Evolutionary conservation across 306 rosid species (phyloP).

Genomic region (Boehmeria nivea): DNA sequence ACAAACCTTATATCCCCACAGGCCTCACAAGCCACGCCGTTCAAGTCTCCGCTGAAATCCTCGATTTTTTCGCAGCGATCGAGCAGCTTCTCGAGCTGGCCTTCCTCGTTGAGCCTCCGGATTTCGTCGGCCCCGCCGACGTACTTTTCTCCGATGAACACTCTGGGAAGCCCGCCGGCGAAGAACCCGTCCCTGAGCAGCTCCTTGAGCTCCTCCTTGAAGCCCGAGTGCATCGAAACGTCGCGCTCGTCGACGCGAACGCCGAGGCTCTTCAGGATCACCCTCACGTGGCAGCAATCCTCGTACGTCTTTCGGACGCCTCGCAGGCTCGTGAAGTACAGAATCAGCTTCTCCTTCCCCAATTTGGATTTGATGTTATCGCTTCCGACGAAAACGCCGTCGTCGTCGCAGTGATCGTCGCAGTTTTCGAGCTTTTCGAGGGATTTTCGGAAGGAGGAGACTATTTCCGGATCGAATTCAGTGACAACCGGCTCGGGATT

Average conservation of each 20-base stretch:
- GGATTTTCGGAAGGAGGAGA: slow-evolving; percentile 48
- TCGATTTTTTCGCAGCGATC: slow-evolving; percentile 46
- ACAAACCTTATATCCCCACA: slow-evolving; percentile 91
- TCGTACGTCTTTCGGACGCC: slow-evolving; percentile 86
- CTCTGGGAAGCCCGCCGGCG: slow-evolving; percentile 64
- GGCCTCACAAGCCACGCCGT: slow-evolving; percentile 52
- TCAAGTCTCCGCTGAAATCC: slow-evolving; percentile 16
- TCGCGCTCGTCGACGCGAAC: slow-evolving; percentile 75
- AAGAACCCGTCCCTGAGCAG: slow-evolving; percentile 31
- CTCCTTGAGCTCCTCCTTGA: slow-evolving; percentile 75
- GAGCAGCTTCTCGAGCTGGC: slow-evolving; percentile 67
- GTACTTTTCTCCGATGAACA: slow-evolving; percentile 57
- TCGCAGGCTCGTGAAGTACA: slow-evolving; percentile 76
- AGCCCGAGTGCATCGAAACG: slow-evolving; percentile 86
- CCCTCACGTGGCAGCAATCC: slow-evolving; percentile 73
- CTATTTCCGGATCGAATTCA: slow-evolving; percentile 45
- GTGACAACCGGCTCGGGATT: slow-evolving; percentile 24
- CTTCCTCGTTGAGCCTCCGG: slow-evolving; percentile 62
- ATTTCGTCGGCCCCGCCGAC: slow-evolving; percentile 86
- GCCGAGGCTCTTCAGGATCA: slow-evolving; percentile 55
- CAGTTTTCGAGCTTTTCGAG: slow-evolving; percentile 31
- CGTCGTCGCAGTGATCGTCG: not conserved
- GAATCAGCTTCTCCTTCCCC: slow-evolving; percentile 38
- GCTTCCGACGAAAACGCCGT: slow-evolving; percentile 12
- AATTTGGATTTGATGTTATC: too few species aligned